phyloP scores from a whole-genome alignment of 176 grass and related monocot genomes.

The Musa acuminata region DNA sequence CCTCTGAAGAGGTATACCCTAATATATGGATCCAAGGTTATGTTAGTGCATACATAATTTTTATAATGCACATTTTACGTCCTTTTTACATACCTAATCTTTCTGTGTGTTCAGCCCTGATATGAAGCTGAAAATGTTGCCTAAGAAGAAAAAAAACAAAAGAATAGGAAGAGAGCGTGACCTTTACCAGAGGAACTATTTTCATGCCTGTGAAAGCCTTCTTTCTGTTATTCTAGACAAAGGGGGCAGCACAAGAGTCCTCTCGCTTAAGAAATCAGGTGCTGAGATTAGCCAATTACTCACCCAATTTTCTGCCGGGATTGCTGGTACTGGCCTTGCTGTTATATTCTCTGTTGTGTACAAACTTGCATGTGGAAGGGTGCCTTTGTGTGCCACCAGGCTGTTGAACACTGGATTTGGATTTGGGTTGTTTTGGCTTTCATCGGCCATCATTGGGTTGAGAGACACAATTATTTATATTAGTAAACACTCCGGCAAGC shows the following conservation, averaged over 20 bases:
- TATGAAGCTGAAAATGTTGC: constrained; percentile 40
- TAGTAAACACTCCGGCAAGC: constrained; percentile 32
- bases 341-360: constrained; percentile 71
- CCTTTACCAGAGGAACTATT: constrained; percentile 48
- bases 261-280: constrained; percentile 60
- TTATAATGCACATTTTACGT: too few species aligned
- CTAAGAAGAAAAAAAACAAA: constrained; percentile 70
- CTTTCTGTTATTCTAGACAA: constrained; percentile 73
- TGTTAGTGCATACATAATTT: not conserved
- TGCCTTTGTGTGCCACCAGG: constrained; percentile 37
- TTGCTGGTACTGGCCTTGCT: constrained; percentile 83
- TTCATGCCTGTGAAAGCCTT: constrained; percentile 71
- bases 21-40: not conserved
- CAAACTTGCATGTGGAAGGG: constrained; percentile 47
- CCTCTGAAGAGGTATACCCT: constrained; percentile 46
- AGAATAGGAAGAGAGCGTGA: constrained; percentile 51
- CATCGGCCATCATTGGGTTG: constrained; percentile 53
- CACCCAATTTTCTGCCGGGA: constrained; percentile 66
- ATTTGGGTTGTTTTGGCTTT: constrained; percentile 85
- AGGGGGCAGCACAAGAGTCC: constrained; percentile 24
- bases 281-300: constrained; percentile 60
- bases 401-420: constrained; percentile 70
- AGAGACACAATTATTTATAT: constrained; percentile 53
- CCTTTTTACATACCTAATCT: not conserved
- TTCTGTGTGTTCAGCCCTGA: constrained; percentile 24